Evolutionary conservation across 768 basidiomycete species (phyloP).

Genomic region (Collybia sp.): DNA sequence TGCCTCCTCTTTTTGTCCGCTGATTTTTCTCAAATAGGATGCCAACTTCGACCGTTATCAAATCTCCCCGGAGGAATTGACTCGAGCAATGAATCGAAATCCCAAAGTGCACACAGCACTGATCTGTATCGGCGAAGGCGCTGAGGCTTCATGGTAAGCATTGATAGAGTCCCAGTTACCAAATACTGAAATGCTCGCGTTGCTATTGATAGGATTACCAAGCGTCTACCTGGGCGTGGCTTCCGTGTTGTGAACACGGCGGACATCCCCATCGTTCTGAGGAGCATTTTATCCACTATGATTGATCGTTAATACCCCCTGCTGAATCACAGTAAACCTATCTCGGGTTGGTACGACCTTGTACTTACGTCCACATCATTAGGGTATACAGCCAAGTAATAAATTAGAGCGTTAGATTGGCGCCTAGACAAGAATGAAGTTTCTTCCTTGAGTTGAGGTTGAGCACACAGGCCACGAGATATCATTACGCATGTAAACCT

Average conservation of each 20-base stretch:
- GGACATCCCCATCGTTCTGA: constrained; percentile 59
- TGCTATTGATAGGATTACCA: constrained; percentile 43
- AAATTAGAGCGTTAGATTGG: too few relatives aligned
- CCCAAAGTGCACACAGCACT: constrained; percentile 65
- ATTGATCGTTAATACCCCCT: constrained; percentile 32
- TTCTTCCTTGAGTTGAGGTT: too few relatives aligned
- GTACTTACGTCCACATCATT: too few relatives aligned
- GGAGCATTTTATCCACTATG: constrained; percentile 58
- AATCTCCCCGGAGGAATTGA: constrained; percentile 56
- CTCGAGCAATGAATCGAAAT: constrained; percentile 50
- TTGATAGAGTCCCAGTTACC: too few relatives aligned
- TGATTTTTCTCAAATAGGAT: constrained; percentile 27
- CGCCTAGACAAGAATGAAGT: too few relatives aligned
- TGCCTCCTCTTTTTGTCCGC: background rate
- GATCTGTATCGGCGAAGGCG: constrained; percentile 67
- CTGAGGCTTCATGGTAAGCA: constrained; percentile 53
- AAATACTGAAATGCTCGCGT: background rate
- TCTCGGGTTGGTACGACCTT: too few relatives aligned
- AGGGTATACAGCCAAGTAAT: too few relatives aligned
- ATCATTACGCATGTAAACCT: too few relatives aligned
- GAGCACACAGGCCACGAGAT: too few relatives aligned
- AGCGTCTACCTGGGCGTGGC: constrained; percentile 54
- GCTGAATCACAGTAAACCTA: background rate
- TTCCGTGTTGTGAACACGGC: constrained; percentile 57
- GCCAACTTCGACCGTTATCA: constrained; percentile 63